These are phyloP conservation scores for Curvularia eragrostidis DNA, from an alignment of 2,329 filamentous ascomycete genomes.

Conservation along the genomic window DNA sequence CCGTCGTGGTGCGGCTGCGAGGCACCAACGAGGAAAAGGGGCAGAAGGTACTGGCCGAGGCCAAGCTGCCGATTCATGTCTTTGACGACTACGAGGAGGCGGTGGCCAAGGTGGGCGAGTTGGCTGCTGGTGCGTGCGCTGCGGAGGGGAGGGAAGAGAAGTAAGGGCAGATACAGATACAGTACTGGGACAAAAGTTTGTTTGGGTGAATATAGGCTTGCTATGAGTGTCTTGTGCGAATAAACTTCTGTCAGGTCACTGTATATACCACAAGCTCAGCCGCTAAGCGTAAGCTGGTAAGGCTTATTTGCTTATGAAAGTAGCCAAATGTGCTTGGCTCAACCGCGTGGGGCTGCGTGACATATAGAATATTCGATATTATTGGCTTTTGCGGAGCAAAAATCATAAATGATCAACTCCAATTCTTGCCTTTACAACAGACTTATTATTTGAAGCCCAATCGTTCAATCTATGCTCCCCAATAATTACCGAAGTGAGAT, in stretches of 20 bases:
- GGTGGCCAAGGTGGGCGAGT: conserved; percentile 43
- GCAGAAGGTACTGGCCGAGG: conserved; percentile 71
- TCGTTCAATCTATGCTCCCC: conserved; percentile 51
- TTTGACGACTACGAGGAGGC: conserved; percentile 80
- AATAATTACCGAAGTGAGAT: conserved; percentile 61
- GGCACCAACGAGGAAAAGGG: conserved; percentile 77
- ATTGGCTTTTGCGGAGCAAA: not conserved
- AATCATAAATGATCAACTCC: not conserved
- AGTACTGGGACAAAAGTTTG: no score
- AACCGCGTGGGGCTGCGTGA: no score
- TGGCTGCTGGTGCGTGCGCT: conserved; percentile 29
- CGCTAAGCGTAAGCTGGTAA: no score
- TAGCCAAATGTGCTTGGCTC: no score
- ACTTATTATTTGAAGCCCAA: not conserved
- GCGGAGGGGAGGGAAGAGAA: not conserved
- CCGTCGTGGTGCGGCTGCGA: conserved; percentile 77
- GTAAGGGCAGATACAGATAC: no score
- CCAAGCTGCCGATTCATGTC: conserved; percentile 70
- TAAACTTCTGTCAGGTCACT: no score
- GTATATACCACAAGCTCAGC: no score
- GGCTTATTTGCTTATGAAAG: no score
- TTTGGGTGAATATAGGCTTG: no score
- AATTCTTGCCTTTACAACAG: not conserved
- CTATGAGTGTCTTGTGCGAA: no score
- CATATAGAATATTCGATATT: not conserved